phyloP scores from a whole-genome alignment of 441 rosid species.

The Erysimum pusillum region DNA sequence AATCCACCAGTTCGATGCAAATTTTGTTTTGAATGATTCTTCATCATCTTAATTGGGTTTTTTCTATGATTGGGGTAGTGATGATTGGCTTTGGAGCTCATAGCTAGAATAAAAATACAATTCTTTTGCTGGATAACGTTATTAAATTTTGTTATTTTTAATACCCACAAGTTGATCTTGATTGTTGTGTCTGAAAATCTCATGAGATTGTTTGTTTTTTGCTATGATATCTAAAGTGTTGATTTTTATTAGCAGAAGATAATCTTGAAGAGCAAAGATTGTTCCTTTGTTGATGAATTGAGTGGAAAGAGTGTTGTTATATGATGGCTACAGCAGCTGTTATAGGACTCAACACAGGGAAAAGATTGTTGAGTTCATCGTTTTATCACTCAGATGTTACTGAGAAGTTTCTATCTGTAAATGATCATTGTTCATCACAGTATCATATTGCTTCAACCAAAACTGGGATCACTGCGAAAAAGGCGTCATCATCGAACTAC shows the following conservation, averaged over 20 bases:
- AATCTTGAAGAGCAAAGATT: slow-evolving; percentile 8
- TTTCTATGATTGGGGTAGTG: slow-evolving; percentile 5
- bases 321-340: slow-evolving; percentile 90
- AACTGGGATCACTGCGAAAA: slow-evolving; percentile 59
- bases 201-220: background rate
- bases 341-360: slow-evolving; percentile 79
- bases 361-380: slow-evolving; percentile 78
- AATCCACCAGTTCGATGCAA: background rate
- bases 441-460: slow-evolving; percentile 57
- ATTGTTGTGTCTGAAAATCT: background rate
- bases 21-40: slow-evolving; percentile 16
- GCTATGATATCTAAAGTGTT: slow-evolving; percentile 17
- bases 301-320: slow-evolving; percentile 46
- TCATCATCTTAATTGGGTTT: slow-evolving; percentile 6
- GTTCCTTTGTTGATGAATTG: slow-evolving; percentile 39
- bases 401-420: slow-evolving; percentile 62
- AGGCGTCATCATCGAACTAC: slow-evolving; percentile 53
- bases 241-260: slow-evolving; percentile 8
- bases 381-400: slow-evolving; percentile 67
- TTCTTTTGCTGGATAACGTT: background rate
- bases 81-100: slow-evolving; percentile 13
- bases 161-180: background rate
- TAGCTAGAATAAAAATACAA: background rate
- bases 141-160: background rate
- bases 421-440: slow-evolving; percentile 59